Conservation (phyloP, 2,329 filamentous ascomycete genomes). For the Colletotrichum somersetense region DNA sequence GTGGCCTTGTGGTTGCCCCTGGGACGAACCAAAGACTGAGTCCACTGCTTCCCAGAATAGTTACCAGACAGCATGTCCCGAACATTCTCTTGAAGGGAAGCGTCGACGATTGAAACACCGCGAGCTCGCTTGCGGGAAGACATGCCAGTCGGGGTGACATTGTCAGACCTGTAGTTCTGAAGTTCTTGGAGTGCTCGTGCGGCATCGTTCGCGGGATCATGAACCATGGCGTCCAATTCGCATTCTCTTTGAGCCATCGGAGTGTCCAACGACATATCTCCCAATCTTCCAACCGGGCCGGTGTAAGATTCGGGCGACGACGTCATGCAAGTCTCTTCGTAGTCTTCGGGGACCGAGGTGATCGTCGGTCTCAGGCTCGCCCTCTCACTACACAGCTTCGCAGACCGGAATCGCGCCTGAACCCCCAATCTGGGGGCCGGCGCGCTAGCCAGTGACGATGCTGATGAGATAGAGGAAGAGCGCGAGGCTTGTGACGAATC, state of each 20-base stretch:
- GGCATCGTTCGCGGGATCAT: conserved; percentile 64
- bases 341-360: conserved; percentile 69
- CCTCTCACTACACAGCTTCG: conserved; percentile 70
- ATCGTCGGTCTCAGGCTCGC: conserved; percentile 65
- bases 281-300: conserved; percentile 64
- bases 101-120: conserved; percentile 66
- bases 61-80: conserved; percentile 68
- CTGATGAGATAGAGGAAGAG: conserved; percentile 74
- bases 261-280: conserved; percentile 63
- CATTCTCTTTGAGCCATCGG: conserved; percentile 60
- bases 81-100: conserved; percentile 75
- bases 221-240: conserved; percentile 58
- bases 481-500: conserved; percentile 72
- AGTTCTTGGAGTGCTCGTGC: conserved; percentile 71
- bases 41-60: conserved; percentile 50
- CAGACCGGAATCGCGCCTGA: conserved; percentile 73
- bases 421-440: conserved; percentile 69
- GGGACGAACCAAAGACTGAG: conserved; percentile 55
- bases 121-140: conserved; percentile 67
- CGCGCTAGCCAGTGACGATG: conserved; percentile 72
- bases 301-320: conserved; percentile 71
- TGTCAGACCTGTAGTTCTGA: conserved; percentile 63
- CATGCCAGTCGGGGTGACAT: conserved; percentile 56
- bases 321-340: conserved; percentile 63
- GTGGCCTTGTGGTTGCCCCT: conserved; percentile 48